Evolutionary conservation across 805 yeast species (phyloP), one percentile per base, ranked within the genome.

Genomic region (Spathaspora gorwiae): DNA sequence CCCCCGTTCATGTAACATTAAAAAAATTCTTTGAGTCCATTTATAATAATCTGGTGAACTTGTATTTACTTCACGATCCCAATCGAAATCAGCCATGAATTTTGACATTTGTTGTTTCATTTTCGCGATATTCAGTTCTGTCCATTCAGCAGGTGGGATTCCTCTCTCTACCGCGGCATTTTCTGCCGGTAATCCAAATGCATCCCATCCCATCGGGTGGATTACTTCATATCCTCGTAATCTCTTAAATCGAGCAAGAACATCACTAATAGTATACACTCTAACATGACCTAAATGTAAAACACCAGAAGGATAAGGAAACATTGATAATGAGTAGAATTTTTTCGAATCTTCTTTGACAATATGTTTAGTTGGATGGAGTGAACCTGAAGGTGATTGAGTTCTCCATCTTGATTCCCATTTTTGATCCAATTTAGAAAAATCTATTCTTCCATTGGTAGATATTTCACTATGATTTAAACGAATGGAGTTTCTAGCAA

Each of bases 191-290:
- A 94, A 71, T 1, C 99, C 99, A 73, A 94, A 94, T 0, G 98
- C 96, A 70, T 94, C 99, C 97, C 97, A 94, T 0, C 99, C 99
- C 95, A 94, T 90, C 0, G 98, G 97, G 60, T 94, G 96, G 2
- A 92, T 72, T 11, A 92, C 96, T 34, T 81, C 68, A 53, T 74
- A 77, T 1, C 97, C 97, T 42, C 76, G 78, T 65, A 87, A 75
- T 51, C 94, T 72, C 52, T 87, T 78, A 62, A 78, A 92, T 52
- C 98, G 71, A 1, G 95, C 77, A 35, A 94, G 60, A 2, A 82
- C 84, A 62, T 94, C 99, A 54, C 90, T 81, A 29, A 94, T 89
- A 0, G 97, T 86, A 63, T 87, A 94, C 0, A 94, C 99, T 43
- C 99, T 72, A 37, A 90, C 73, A 64, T 94, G 99, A 0, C 99